Base-by-base conservation (phyloP, 495 filamentous ascomycete genomes). In the Aspergillus kassunensis region DNA sequence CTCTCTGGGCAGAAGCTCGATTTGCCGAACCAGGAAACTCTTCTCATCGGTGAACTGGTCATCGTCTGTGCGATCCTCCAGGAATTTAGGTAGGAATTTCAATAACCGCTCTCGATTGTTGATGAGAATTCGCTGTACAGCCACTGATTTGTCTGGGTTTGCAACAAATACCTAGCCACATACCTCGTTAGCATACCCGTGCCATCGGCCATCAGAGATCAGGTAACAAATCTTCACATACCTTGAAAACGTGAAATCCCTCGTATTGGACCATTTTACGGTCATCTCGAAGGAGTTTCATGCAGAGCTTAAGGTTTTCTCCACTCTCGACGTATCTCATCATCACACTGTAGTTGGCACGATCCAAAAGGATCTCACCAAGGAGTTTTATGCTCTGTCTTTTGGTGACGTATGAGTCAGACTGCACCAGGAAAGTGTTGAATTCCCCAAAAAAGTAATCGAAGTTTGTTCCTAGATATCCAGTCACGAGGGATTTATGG, bases 241-340 rank as follows among this genome's bases (percentile, higher is more conserved):
- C 85, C 78, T 98, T 98, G 76, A 98, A 98, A 30, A 98, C 92
- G 68, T 99, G 95, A 68, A 99, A 99, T 20, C 90, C 92, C 69
- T 99, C 95, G 64, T 97, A 99, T 64, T 97, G 91, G 44, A 99
- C 93, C 89, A 97, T 99, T 66, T 93, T 91, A 59, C 91, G 82
- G 65, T 97, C 92, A 68, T 97, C 92, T 42, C 88, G 81, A 47
- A 99, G 72, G 45, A 97, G 75, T 65, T 95, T 97, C 95, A 99
- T 99, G 71, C 89, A 91, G 46, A 97, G 81, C 74, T 99, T 99
- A 55, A 99, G 79, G 63, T 97, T 90, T 60, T 96, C 91, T 31
- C 90, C 90, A 34, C 87, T 84, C 65, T 96, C 90, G 41, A 99
- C 93, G 70, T 99, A 99, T 34, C 81, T 80, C 50, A 91, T 96